These are phyloP conservation scores for Metarhizium guizhouense DNA, from an alignment of 2,329 filamentous ascomycete genomes.

Conservation along the genomic window DNA sequence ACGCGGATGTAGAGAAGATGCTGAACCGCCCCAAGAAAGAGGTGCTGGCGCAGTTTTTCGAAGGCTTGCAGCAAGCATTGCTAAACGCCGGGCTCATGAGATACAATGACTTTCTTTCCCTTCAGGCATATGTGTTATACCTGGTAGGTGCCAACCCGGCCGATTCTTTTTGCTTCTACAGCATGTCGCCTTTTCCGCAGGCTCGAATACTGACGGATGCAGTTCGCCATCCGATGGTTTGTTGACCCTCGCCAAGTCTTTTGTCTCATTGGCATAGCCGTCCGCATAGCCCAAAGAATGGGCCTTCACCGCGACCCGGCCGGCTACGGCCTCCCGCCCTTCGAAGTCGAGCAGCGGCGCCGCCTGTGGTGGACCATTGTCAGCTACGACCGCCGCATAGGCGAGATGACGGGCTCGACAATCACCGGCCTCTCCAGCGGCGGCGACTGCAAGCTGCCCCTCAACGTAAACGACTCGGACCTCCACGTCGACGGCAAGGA, in stretches of 20 bases:
- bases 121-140: constrained; percentile 61
- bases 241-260: constrained; percentile 46
- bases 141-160: constrained; percentile 38
- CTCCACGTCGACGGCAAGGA: constrained; percentile 49
- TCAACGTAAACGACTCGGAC: constrained; percentile 55
- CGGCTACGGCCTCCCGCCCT: constrained; percentile 42
- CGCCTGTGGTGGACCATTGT: constrained; percentile 67
- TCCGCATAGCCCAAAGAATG: constrained; percentile 59
- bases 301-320: constrained; percentile 57
- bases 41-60: constrained; percentile 44
- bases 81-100: constrained; percentile 59
- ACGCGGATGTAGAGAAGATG: constrained; percentile 43
- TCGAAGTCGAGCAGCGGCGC: constrained; percentile 62
- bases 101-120: constrained; percentile 52
- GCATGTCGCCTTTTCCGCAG: too few species aligned
- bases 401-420: constrained; percentile 54
- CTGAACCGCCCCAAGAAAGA: constrained; percentile 44
- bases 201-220: background rate
- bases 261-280: constrained; percentile 51
- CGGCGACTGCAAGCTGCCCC: constrained; percentile 46
- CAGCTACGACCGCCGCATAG: constrained; percentile 58
- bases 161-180: background rate
- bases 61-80: constrained; percentile 54
- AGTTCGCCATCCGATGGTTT: constrained; percentile 41
- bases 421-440: constrained; percentile 44